Base-by-base conservation (phyloP, 2,329 filamentous ascomycete genomes). In the Ceratocystis ficicola region DNA sequence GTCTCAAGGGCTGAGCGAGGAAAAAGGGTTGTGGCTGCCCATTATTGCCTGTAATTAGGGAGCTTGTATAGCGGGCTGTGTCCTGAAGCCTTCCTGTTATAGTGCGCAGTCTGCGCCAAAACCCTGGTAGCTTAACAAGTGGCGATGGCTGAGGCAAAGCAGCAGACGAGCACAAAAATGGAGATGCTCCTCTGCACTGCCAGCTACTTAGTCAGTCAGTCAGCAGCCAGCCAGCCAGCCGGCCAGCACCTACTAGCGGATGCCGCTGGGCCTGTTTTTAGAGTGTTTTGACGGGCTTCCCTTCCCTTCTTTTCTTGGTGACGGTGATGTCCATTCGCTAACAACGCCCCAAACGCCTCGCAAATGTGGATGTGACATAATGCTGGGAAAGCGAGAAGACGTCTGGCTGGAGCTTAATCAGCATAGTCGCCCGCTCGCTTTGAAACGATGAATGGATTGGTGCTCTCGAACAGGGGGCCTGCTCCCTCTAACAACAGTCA, bases 251-350 rank as follows among this genome's bases (percentile, higher is more conserved):
- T 8, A 15, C 36, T 12, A 2, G 10, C 3, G 25, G 52, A 59
- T 30, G 52, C 28, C 25, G 52, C 52, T 30, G 52, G 17, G 52
- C 3, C 52, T 57, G 52, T 59, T 59, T 59, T 59, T 59, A 59
- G 52, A 12, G 28, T 59, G 25, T 59, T 17, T 32, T 36, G 36
- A 10, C 36, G 52, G 32, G 36, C 36, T 36, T 12, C 36, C 25
- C 36, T 36, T 12, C 36, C 25, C 20, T 25, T 52, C 48, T 52
- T 52, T 52, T 52, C 48, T 52, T 52, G 48, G 48, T 52, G 48
- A 25, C 48, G 48, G 48, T 52, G 48, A 25, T 25, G 22, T 25
- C 48, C 48, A 52, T 52, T 52, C 48, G 48, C 48, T 15, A 52
- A 52, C 15, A 25, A 20, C 48, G 48, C 20, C 48, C 25, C 48